Conservation (phyloP, 2,329 filamentous ascomycete species). For the Alternaria sp. region DNA sequence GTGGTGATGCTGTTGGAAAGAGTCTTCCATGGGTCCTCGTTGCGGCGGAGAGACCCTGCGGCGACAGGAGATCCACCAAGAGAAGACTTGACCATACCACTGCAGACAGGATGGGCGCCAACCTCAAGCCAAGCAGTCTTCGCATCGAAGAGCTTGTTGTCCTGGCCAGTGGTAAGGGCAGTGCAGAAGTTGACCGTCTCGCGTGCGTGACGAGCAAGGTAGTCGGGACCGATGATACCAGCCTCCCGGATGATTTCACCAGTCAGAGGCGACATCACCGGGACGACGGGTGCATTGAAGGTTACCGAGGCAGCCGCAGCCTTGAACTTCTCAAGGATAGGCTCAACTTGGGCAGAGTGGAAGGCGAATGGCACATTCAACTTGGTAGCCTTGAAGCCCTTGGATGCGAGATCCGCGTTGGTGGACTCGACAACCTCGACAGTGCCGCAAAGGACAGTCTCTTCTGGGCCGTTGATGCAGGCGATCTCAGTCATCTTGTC, state of each 20-base stretch:
- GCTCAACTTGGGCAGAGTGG: slow-evolving; percentile 72
- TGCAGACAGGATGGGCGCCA: slow-evolving; percentile 76
- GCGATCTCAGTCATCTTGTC: slow-evolving; percentile 65
- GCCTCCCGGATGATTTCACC: slow-evolving; percentile 67
- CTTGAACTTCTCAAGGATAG: slow-evolving; percentile 69
- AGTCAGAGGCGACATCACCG: slow-evolving; percentile 73
- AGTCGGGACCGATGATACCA: slow-evolving; percentile 66
- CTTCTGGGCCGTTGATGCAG: slow-evolving; percentile 78
- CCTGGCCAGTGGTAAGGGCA: slow-evolving; percentile 67
- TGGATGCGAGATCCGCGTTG: slow-evolving; percentile 58
- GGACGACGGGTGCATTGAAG: slow-evolving; percentile 67
- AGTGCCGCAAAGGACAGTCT: slow-evolving; percentile 76
- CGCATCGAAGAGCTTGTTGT: slow-evolving; percentile 68
- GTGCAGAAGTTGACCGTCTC: slow-evolving; percentile 75
- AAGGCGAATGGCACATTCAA: slow-evolving; percentile 74
- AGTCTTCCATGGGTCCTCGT: slow-evolving; percentile 71
- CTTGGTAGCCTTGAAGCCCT: slow-evolving; percentile 68
- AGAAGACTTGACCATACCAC: slow-evolving; percentile 72
- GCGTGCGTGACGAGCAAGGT: slow-evolving; percentile 71
- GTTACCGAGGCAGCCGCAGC: slow-evolving; percentile 61
- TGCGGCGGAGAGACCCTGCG: slow-evolving; percentile 69
- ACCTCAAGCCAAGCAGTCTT: slow-evolving; percentile 77
- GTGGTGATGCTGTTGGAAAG: slow-evolving; percentile 66
- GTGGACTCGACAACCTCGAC: slow-evolving; percentile 67
- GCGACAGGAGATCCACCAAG: slow-evolving; percentile 65